Evolutionary conservation across 2,329 filamentous ascomycete species (phyloP).

Genomic region (Arthrinium phaeospermum): DNA sequence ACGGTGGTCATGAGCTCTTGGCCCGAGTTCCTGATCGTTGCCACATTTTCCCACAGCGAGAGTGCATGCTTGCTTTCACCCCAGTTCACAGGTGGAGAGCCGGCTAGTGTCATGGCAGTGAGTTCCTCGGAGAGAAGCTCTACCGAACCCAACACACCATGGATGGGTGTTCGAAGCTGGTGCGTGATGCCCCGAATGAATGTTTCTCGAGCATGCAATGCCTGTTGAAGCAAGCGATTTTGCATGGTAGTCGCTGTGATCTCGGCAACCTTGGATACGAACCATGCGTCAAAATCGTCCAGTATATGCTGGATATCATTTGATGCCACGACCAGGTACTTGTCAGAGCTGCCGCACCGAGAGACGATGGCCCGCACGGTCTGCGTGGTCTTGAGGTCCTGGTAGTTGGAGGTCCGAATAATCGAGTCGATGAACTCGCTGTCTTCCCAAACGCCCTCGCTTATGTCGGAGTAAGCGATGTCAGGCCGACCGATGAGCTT

Average conservation of each 20-base stretch:
- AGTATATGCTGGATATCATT: slow-evolving; percentile 50
- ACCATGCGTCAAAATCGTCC: slow-evolving; percentile 54
- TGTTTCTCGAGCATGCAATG: slow-evolving; percentile 48
- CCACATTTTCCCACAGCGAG: slow-evolving; percentile 11
- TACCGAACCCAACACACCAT: slow-evolving; percentile 47
- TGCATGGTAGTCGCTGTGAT: slow-evolving; percentile 47
- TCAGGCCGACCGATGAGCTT: slow-evolving; percentile 5
- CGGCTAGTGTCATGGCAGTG: not conserved
- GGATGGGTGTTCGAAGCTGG: slow-evolving; percentile 53
- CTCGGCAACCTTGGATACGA: slow-evolving; percentile 46
- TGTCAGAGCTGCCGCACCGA: slow-evolving; percentile 17
- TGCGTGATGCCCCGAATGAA: slow-evolving; percentile 53
- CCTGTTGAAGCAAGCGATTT: slow-evolving; percentile 44
- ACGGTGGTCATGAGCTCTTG: slow-evolving; percentile 23
- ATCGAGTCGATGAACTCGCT: slow-evolving; percentile 15
- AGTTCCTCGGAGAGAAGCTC: slow-evolving; percentile 25
- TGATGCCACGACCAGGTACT: slow-evolving; percentile 31
- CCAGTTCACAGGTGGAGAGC: not conserved
- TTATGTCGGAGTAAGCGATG: slow-evolving; percentile 13
- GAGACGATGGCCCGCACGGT: slow-evolving; percentile 20
- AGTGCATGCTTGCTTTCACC: not conserved
- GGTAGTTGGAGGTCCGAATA: slow-evolving; percentile 18
- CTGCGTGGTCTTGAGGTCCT: slow-evolving; percentile 5
- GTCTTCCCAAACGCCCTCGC: slow-evolving; percentile 23
- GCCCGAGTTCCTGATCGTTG: slow-evolving; percentile 20